Percentiles rank a stretch among this genome's conserved stretches.
These are phyloP conservation scores for Sclerotinia sclerotiorum DNA, from an alignment of 2,329 filamentous ascomycete species.

Conservation along the genomic window DNA sequence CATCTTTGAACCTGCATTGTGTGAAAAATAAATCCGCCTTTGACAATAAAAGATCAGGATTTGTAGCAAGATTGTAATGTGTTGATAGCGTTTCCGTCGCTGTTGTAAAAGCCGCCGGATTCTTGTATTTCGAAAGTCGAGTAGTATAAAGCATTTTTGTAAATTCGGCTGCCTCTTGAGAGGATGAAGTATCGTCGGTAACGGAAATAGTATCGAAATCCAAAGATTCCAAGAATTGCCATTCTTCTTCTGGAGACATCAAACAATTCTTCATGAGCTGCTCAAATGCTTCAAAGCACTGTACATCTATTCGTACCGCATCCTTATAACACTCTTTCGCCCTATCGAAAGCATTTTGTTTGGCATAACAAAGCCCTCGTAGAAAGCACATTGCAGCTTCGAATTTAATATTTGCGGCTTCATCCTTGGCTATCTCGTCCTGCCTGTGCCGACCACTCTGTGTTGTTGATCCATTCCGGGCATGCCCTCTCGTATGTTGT, in stretches of 20 bases:
- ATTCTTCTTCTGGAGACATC: slow-evolving; percentile 73
- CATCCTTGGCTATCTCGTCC: slow-evolving; percentile 53
- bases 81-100: slow-evolving; percentile 90
- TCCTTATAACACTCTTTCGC: slow-evolving; percentile 99
- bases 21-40: slow-evolving; percentile 91
- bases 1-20: slow-evolving; percentile 88
- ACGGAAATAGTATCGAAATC: slow-evolving; percentile 82
- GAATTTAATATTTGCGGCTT: slow-evolving; percentile 74
- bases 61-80: slow-evolving; percentile 83
- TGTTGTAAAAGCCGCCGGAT: slow-evolving; percentile 75
- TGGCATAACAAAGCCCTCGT: slow-evolving; percentile 89
- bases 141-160: slow-evolving; percentile 96
- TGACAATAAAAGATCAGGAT: slow-evolving; percentile 87
- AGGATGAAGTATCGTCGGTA: slow-evolving; percentile 61
- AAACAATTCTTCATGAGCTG: slow-evolving; percentile 96
- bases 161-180: slow-evolving; percentile 89
- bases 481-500: slow-evolving; percentile 60
- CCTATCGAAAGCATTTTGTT: slow-evolving; percentile 94
- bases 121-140: slow-evolving; percentile 89
- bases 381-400: slow-evolving; percentile 98
- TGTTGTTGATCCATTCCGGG: slow-evolving; percentile 52
- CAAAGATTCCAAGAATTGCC: slow-evolving; percentile 69
- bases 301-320: slow-evolving; percentile 92
- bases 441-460: slow-evolving; percentile 37
- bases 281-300: slow-evolving; percentile 97